phyloP scores from a whole-genome alignment of 2,329 filamentous ascomycete genomes.

The Iodosphaeria phyllophila region DNA sequence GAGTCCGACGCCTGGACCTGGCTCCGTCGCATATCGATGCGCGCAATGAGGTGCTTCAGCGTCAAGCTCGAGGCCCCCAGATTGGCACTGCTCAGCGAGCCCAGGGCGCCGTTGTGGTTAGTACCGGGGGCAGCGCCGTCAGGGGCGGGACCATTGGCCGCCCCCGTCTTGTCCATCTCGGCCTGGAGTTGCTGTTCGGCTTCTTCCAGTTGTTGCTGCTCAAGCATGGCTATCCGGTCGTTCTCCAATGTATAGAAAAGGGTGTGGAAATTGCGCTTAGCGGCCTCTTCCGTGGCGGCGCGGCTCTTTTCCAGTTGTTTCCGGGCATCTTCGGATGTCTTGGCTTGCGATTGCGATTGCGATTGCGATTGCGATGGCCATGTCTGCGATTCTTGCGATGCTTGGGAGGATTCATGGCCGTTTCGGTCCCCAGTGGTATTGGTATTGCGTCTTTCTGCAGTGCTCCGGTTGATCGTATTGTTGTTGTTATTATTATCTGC shows the following conservation, averaged over 20 bases:
- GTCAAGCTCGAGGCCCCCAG: slow-evolving; percentile 90
- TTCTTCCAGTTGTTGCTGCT: slow-evolving; percentile 92
- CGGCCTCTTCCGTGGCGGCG: slow-evolving; percentile 75
- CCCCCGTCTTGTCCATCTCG: slow-evolving; percentile 59
- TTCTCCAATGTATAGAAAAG: slow-evolving; percentile 92
- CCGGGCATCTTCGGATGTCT: slow-evolving; percentile 70
- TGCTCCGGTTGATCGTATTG: too few relatives aligned
- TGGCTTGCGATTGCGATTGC: slow-evolving; percentile 32
- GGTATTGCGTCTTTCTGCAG: too few relatives aligned
- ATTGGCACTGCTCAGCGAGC: slow-evolving; percentile 82
- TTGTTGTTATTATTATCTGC: too few relatives aligned
- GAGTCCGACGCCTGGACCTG: slow-evolving; percentile 84
- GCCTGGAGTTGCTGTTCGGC: slow-evolving; percentile 91
- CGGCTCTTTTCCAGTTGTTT: slow-evolving; percentile 88
- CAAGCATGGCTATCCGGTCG: slow-evolving; percentile 88
- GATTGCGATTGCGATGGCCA: too few relatives aligned
- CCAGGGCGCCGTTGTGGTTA: too few relatives aligned
- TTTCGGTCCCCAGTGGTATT: slow-evolving; percentile 38
- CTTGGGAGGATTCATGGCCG: slow-evolving; percentile 26
- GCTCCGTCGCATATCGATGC: slow-evolving; percentile 83
- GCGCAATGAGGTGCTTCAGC: slow-evolving; percentile 87
- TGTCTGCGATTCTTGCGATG: slow-evolving; percentile 11
- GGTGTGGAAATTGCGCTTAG: slow-evolving; percentile 78
- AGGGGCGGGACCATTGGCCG: slow-evolving; percentile 26
- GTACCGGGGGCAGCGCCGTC: slow-evolving; percentile 34